These are phyloP conservation scores for Entomortierella parvispora DNA, from an alignment of 192 early-diverging fungal species.

Conservation along the genomic window DNA sequence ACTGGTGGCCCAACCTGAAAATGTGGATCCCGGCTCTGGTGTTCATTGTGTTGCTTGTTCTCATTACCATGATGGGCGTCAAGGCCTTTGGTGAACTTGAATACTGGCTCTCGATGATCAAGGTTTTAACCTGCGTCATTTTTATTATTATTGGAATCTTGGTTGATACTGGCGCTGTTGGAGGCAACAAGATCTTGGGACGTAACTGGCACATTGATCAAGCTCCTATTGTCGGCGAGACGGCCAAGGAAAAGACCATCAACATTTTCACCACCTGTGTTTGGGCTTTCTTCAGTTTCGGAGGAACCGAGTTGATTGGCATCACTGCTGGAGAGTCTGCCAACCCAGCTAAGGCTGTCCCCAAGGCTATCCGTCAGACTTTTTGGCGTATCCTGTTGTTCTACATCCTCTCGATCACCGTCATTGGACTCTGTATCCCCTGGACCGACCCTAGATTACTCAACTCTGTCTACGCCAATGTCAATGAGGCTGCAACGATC, in stretches of 20 bases:
- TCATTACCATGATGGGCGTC: slow-evolving; percentile 72
- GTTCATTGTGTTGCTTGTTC: slow-evolving; percentile 65
- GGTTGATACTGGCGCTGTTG: slow-evolving; percentile 71
- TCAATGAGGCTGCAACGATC: slow-evolving; percentile 67
- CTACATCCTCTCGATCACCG: slow-evolving; percentile 72
- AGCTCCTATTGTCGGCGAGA: slow-evolving; percentile 68
- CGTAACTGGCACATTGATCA: slow-evolving; percentile 74
- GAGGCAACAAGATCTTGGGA: slow-evolving; percentile 68
- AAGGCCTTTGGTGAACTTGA: slow-evolving; percentile 77
- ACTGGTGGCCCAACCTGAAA: slow-evolving; percentile 66
- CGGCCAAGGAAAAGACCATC: slow-evolving; percentile 58
- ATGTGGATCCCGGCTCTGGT: slow-evolving; percentile 65
- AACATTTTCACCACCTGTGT: slow-evolving; percentile 77
- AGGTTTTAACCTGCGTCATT: slow-evolving; percentile 84
- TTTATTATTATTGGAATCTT: slow-evolving; percentile 86
- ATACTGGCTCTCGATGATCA: slow-evolving; percentile 84
- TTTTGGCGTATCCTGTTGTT: slow-evolving; percentile 91
- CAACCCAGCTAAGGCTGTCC: slow-evolving; percentile 84
- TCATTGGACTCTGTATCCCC: slow-evolving; percentile 86
- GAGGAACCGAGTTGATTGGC: slow-evolving; percentile 91
- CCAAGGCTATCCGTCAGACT: slow-evolving; percentile 75
- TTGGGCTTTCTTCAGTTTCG: slow-evolving; percentile 83
- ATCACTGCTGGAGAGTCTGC: slow-evolving; percentile 90
- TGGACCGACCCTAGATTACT: slow-evolving; percentile 68
- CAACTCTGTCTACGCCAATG: slow-evolving; percentile 51